phyloP scores from a whole-genome alignment of 208 protist species.

The Phytomonas serpens region DNA sequence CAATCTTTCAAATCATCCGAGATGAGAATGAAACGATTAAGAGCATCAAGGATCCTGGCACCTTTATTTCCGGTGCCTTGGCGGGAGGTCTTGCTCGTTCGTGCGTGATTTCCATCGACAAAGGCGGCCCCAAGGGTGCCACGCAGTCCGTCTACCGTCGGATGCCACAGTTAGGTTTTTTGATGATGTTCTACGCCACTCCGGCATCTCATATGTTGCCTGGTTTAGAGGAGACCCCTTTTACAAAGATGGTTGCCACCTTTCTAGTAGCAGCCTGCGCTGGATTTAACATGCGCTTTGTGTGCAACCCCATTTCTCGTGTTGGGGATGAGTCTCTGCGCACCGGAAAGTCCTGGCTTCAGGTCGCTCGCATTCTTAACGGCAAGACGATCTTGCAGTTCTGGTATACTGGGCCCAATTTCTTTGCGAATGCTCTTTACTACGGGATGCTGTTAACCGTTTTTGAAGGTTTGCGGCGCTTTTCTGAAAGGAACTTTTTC shows the following conservation, averaged over 20 bases:
- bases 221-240: slow-evolving; percentile 48
- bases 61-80: slow-evolving; percentile 68
- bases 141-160: slow-evolving; percentile 57
- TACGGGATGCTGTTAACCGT: slow-evolving; percentile 79
- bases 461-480: slow-evolving; percentile 85
- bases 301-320: slow-evolving; percentile 81
- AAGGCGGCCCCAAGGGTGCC: slow-evolving; percentile 67
- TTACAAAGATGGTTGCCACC: slow-evolving; percentile 68
- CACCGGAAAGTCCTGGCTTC: slow-evolving; percentile 44
- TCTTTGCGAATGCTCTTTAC: slow-evolving; percentile 83
- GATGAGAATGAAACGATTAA: slow-evolving; percentile 58
- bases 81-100: slow-evolving; percentile 58
- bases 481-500: slow-evolving; percentile 65
- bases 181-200: slow-evolving; percentile 86
- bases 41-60: slow-evolving; percentile 57
- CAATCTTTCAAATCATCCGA: slow-evolving; percentile 30
- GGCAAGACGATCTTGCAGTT: slow-evolving; percentile 86
- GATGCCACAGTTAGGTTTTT: slow-evolving; percentile 67
- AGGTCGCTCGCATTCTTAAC: slow-evolving; percentile 44
- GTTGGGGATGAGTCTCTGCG: slow-evolving; percentile 74
- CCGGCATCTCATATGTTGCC: slow-evolving; percentile 57
- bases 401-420: slow-evolving; percentile 76
- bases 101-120: slow-evolving; percentile 52
- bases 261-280: slow-evolving; percentile 70
- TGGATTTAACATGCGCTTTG: slow-evolving; percentile 78